Conservation (phyloP, 169 alveolate species). For the Plasmodium yoelii region DNA sequence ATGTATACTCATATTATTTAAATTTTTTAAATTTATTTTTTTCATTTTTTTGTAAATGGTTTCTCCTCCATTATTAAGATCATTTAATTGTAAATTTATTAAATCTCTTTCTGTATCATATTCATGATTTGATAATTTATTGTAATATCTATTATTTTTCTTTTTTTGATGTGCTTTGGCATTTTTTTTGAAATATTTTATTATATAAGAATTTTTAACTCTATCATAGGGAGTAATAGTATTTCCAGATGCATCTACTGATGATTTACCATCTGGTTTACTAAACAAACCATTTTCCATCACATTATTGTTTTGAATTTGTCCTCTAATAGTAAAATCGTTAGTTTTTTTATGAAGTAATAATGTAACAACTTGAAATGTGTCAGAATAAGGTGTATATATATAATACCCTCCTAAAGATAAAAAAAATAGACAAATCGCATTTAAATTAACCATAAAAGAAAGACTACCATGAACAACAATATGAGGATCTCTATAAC, state of each 20-base stretch:
- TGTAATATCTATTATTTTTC: neutral
- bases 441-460: conserved; percentile 89
- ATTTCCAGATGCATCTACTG: neutral
- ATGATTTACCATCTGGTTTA: neutral
- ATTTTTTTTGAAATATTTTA: conserved; percentile 19
- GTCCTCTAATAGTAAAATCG: neutral
- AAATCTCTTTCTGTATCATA: neutral
- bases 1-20: conserved; percentile 54
- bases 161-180: neutral
- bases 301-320: neutral
- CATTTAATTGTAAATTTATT: neutral
- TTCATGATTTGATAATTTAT: neutral
- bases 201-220: neutral
- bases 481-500: conserved; percentile 87
- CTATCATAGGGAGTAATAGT: neutral
- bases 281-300: too few species aligned
- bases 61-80: neutral
- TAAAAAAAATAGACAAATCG: conserved; percentile 83
- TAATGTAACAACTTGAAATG: conserved; percentile 85
- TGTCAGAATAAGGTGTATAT: conserved; percentile 87
- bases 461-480: conserved; percentile 90
- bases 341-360: conserved; percentile 44
- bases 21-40: conserved; percentile 58
- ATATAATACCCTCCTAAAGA: conserved; percentile 85
- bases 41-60: conserved; percentile 51